Percentiles rank a stretch among this genome's conserved stretches.
These are phyloP conservation scores for Moesziomyces globuligerus DNA, from an alignment of 1,284 basidiomycete genomes.

Conservation along the genomic window DNA sequence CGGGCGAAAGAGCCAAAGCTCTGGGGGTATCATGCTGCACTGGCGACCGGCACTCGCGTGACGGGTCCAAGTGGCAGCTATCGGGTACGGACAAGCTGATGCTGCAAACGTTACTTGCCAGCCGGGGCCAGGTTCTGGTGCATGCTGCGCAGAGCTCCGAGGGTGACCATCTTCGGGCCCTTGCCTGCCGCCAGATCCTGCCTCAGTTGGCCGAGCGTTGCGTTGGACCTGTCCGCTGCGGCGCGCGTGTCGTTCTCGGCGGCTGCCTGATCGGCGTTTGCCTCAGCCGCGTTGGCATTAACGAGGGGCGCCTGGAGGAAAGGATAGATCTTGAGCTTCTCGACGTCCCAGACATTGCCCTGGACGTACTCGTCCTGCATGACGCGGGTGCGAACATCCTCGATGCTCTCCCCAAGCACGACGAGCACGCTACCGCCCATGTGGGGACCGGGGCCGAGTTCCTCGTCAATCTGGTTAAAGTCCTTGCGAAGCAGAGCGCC, in stretches of 20 bases:
- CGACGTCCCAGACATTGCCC: slow-evolving; percentile 48
- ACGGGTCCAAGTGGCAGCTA: not conserved
- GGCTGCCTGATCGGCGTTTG: not conserved
- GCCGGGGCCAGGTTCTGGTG: slow-evolving; percentile 22
- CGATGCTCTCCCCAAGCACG: slow-evolving; percentile 51
- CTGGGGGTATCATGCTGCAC: not conserved
- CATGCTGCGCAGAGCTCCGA: slow-evolving; percentile 43
- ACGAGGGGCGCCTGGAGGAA: slow-evolving; percentile 49
- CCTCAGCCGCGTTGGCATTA: not conserved
- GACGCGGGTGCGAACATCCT: slow-evolving; percentile 44
- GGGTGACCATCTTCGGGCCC: slow-evolving; percentile 39
- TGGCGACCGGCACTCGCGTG: not conserved
- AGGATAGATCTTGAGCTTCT: slow-evolving; percentile 46
- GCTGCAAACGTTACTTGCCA: slow-evolving; percentile 9
- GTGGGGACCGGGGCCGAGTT: slow-evolving; percentile 34
- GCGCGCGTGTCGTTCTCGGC: slow-evolving; percentile 1
- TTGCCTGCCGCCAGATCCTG: slow-evolving; percentile 43
- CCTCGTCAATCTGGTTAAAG: slow-evolving; percentile 44
- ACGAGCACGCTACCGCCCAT: slow-evolving; percentile 50
- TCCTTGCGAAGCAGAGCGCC: slow-evolving; percentile 51
- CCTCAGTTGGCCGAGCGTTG: slow-evolving; percentile 42
- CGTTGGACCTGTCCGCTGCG: slow-evolving; percentile 15
- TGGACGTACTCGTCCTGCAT: slow-evolving; percentile 51
- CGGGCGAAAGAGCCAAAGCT: too few species aligned
- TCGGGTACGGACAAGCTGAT: not conserved